Percentiles rank a stretch among this genome's conserved stretches.
phyloP scores from a whole-genome alignment of 1,284 basidiomycete genomes.

The Cystobasidium slooffiae region DNA sequence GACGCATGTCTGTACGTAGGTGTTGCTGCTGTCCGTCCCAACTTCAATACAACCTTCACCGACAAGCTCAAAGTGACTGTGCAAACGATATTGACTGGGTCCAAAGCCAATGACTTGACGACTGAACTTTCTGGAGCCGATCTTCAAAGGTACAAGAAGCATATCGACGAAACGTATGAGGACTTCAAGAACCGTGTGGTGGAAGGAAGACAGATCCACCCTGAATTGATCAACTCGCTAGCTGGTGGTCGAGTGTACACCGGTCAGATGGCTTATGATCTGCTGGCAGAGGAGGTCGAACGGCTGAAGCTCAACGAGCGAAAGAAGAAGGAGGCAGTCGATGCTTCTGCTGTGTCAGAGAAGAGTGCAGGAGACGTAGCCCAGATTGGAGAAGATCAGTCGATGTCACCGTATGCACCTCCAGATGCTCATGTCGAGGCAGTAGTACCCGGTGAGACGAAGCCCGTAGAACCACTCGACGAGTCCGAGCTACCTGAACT shows the following conservation, averaged over 20 bases:
- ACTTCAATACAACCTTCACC: constrained; percentile 57
- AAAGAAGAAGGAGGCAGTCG: background rate
- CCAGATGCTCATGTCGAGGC: constrained; percentile 16
- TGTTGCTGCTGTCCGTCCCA: constrained; percentile 58
- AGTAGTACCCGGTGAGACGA: background rate
- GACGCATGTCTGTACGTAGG: constrained; percentile 43
- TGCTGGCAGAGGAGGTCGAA: constrained; percentile 49
- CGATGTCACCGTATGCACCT: constrained; percentile 50
- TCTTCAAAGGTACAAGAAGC: constrained; percentile 52
- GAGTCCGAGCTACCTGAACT: background rate
- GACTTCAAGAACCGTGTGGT: constrained; percentile 55
- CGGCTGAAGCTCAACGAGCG: background rate
- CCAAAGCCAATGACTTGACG: constrained; percentile 54
- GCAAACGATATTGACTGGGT: constrained; percentile 58
- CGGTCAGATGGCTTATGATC: constrained; percentile 57
- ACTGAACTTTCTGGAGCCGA: constrained; percentile 55
- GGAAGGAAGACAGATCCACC: constrained; percentile 56
- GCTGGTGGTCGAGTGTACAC: constrained; percentile 60
- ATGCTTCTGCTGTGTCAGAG: constrained; percentile 4
- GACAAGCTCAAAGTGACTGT: constrained; percentile 57
- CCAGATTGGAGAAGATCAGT: constrained; percentile 47
- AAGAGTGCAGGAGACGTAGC: too few relatives aligned
- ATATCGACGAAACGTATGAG: constrained; percentile 58
- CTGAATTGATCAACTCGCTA: constrained; percentile 56
- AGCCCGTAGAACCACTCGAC: background rate